Evolutionary conservation across 2,329 filamentous ascomycete species (phyloP).

Genomic region (Trichoderma koningiopsis): DNA sequence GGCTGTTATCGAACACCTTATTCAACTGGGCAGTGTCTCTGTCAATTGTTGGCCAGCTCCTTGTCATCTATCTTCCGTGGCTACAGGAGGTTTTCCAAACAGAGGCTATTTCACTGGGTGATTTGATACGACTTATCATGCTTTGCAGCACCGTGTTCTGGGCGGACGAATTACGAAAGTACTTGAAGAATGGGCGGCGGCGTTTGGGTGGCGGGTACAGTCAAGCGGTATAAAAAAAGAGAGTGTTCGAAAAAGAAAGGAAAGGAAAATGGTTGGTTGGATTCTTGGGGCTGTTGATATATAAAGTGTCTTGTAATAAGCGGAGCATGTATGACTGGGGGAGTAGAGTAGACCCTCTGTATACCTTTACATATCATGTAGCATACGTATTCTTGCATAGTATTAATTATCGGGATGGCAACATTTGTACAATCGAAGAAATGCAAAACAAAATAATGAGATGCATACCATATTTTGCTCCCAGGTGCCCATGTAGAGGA

Average conservation of each 20-base stretch:
- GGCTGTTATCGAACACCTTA: constrained; percentile 82
- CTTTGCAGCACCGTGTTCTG: constrained; percentile 92
- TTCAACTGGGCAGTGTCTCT: constrained; percentile 96
- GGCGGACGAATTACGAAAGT: constrained; percentile 91
- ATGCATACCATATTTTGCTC: neutral
- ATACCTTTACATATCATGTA: constrained; percentile 10
- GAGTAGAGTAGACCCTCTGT: constrained; percentile 17
- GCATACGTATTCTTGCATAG: constrained; percentile 24
- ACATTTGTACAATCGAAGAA: neutral
- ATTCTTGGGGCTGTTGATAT: neutral
- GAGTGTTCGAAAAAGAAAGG: neutral
- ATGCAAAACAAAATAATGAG: neutral
- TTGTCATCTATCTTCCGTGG: constrained; percentile 94
- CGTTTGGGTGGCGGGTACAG: constrained; percentile 64
- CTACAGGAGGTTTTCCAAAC: constrained; percentile 96
- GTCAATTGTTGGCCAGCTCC: constrained; percentile 75
- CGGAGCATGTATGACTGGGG: neutral
- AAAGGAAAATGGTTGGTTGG: constrained; percentile 26
- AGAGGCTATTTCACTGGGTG: constrained; percentile 73
- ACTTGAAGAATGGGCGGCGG: constrained; percentile 62
- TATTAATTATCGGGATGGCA: neutral
- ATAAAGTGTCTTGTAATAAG: constrained; percentile 16
- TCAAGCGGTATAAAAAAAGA: constrained; percentile 56
- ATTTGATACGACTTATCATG: constrained; percentile 71
- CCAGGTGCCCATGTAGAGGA: neutral